phyloP scores from a whole-genome alignment of 2,329 filamentous ascomycete species.

The Pestalotiopsis sp. region DNA sequence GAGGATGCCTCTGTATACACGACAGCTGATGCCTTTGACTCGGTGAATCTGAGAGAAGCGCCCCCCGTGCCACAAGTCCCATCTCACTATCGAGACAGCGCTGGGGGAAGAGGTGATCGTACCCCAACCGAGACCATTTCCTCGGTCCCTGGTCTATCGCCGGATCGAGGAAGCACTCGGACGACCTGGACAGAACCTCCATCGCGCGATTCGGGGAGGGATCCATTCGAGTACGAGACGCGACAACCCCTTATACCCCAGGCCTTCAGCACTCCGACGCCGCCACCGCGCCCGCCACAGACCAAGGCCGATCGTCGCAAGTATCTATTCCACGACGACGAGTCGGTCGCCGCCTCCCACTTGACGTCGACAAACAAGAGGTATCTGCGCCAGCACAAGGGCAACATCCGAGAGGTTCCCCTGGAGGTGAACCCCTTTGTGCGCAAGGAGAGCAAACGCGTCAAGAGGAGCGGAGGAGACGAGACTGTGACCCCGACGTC shows the following conservation, averaged over 20 bases:
- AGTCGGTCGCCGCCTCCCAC: slow-evolving; percentile 20
- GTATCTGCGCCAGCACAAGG: slow-evolving; percentile 18
- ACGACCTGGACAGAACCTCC: not conserved
- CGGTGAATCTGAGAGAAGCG: not conserved
- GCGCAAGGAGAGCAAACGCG: not conserved
- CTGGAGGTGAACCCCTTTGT: slow-evolving; percentile 19
- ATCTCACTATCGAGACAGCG: not conserved
- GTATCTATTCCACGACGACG: slow-evolving; percentile 18
- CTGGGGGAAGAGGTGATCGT: not conserved
- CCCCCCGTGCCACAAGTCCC: slow-evolving; percentile 7
- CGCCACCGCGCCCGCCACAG: not conserved
- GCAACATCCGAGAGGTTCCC: slow-evolving; percentile 15
- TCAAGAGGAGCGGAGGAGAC: not conserved
- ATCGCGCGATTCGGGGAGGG: not conserved
- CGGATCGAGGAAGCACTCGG: not conserved
- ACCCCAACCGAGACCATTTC: not conserved
- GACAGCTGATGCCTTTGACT: not conserved
- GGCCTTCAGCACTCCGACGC: not conserved
- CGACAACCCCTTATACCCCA: not conserved
- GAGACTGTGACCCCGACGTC: not conserved
- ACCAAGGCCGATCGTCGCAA: slow-evolving; percentile 2
- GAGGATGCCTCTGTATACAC: slow-evolving; percentile 1
- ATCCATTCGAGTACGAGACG: not conserved
- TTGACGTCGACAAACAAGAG: slow-evolving; percentile 17
- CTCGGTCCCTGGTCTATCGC: not conserved